A percentile compares a stretch with the other conserved stretches of the same genome.
Evolutionary conservation across 2,329 filamentous ascomycete species (phyloP).

Genomic region (Aspergillus novoparasiticus): DNA sequence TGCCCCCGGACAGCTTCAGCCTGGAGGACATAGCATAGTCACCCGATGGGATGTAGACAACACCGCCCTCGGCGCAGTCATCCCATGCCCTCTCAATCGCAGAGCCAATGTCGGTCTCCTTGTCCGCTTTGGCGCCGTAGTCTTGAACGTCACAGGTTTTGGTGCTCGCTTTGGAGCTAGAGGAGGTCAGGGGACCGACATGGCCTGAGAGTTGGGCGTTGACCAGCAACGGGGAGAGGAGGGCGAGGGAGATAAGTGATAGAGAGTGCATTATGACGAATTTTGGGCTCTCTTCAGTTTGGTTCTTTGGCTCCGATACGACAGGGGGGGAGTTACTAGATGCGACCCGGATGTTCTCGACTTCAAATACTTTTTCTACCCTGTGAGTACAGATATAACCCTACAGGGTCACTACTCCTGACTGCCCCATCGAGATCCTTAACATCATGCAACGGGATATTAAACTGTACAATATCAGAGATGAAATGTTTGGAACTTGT

Average conservation of each 20-base stretch:
- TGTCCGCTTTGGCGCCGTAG: slow-evolving; percentile 56
- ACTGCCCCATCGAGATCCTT: neutral
- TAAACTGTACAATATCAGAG: neutral
- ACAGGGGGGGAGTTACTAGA: neutral
- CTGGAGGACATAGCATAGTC: slow-evolving; percentile 55
- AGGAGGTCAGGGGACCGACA: slow-evolving; percentile 50
- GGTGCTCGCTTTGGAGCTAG: slow-evolving; percentile 46
- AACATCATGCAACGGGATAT: neutral
- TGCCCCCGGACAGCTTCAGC: slow-evolving; percentile 52
- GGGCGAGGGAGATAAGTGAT: slow-evolving; percentile 18
- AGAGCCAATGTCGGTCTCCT: slow-evolving; percentile 53
- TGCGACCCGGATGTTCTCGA: neutral
- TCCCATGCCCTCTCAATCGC: slow-evolving; percentile 53
- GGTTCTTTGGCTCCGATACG: neutral
- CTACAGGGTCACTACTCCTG: neutral
- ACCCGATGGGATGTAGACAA: slow-evolving; percentile 53
- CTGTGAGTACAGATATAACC: neutral
- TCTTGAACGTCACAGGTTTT: slow-evolving; percentile 57
- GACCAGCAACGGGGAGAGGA: slow-evolving; percentile 29
- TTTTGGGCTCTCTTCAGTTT: neutral
- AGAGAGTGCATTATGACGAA: neutral
- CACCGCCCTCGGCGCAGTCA: slow-evolving; percentile 54
- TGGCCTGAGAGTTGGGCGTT: slow-evolving; percentile 41
- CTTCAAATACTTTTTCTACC: neutral
- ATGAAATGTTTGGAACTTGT: neutral